Evolutionary conservation across 805 yeast genomes (phyloP).

Genomic region (Ogataea methanolica): DNA sequence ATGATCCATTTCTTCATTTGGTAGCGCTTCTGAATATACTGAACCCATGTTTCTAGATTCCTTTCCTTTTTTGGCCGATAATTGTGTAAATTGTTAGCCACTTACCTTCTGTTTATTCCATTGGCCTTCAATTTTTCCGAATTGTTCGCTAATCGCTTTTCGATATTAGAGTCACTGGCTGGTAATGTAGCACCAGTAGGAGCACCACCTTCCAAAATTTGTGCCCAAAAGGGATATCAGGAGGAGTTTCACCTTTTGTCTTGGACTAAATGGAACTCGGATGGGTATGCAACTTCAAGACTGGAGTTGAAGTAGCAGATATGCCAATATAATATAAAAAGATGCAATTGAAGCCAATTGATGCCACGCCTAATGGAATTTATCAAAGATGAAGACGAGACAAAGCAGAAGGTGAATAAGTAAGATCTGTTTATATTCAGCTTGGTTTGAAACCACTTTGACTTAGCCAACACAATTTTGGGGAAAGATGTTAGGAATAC

Average conservation of each 20-base stretch:
- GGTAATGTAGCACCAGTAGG: background rate
- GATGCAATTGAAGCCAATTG: too few relatives aligned
- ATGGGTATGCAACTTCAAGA: background rate
- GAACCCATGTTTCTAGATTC: conserved; percentile 23
- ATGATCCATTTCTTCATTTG: conserved; percentile 15
- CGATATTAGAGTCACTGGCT: conserved; percentile 6
- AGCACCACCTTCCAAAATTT: conserved; percentile 4
- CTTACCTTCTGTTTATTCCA: conserved; percentile 26
- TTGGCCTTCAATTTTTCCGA: conserved; percentile 20
- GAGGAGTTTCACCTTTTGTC: conserved; percentile 7
- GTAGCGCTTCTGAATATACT: conserved; percentile 29
- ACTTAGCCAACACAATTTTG: too few relatives aligned
- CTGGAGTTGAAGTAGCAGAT: background rate
- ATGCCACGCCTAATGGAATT: too few relatives aligned
- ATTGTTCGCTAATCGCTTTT: conserved; percentile 19
- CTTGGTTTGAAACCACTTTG: too few relatives aligned
- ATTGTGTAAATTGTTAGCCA: too few relatives aligned
- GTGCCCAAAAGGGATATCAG: conserved; percentile 14
- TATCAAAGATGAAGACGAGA: too few relatives aligned
- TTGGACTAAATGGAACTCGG: conserved; percentile 8
- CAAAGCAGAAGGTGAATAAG: too few relatives aligned
- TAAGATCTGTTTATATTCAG: too few relatives aligned
- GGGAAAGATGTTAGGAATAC: too few relatives aligned
- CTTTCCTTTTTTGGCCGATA: conserved; percentile 2
- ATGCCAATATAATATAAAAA: background rate